Conservation (phyloP, 1,139 yeast genomes). For the Yamadazyma pseudoaaseri region DNA sequence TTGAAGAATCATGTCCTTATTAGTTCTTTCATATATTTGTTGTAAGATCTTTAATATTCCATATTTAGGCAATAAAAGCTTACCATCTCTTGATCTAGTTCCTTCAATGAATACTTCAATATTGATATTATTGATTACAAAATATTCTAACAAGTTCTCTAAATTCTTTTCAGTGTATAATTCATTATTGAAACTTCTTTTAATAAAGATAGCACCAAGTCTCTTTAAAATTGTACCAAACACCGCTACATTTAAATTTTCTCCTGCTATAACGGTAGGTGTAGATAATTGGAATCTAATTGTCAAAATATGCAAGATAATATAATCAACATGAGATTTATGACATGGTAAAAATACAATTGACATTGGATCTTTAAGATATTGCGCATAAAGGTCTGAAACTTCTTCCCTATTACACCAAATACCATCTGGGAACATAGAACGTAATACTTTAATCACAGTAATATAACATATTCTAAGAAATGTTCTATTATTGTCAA, state of each 20-base stretch:
- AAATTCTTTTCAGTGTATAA: conserved; percentile 58
- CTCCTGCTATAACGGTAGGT: conserved; percentile 69
- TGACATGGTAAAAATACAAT: conserved; percentile 51
- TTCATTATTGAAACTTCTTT: conserved; percentile 47
- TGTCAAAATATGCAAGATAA: conserved; percentile 57
- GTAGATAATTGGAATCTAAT: conserved; percentile 56
- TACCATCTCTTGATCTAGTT: conserved; percentile 66
- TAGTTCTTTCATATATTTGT: conserved; percentile 41
- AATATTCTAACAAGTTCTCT: conserved; percentile 52
- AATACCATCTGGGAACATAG: conserved; percentile 46
- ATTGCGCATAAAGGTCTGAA: conserved; percentile 27
- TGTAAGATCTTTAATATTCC: conserved; percentile 57
- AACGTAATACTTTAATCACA: conserved; percentile 30
- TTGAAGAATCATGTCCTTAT: conserved; percentile 46
- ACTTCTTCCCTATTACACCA: conserved; percentile 41
- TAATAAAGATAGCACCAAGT: conserved; percentile 49
- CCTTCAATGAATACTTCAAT: conserved; percentile 70
- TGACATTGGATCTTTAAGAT: conserved; percentile 43
- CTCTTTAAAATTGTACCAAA: conserved; percentile 48
- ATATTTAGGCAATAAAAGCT: conserved; percentile 60
- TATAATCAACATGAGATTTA: conserved; percentile 66
- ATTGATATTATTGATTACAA: conserved; percentile 50
- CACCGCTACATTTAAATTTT: conserved; percentile 62
- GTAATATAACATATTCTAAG: conserved; percentile 39
- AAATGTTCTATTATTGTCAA: conserved; percentile 24